Evolutionary conservation across 2,329 filamentous ascomycete species (phyloP), one percentile per base, ranked within the genome.

Genomic region (Rhynchosporium agropyri): DNA sequence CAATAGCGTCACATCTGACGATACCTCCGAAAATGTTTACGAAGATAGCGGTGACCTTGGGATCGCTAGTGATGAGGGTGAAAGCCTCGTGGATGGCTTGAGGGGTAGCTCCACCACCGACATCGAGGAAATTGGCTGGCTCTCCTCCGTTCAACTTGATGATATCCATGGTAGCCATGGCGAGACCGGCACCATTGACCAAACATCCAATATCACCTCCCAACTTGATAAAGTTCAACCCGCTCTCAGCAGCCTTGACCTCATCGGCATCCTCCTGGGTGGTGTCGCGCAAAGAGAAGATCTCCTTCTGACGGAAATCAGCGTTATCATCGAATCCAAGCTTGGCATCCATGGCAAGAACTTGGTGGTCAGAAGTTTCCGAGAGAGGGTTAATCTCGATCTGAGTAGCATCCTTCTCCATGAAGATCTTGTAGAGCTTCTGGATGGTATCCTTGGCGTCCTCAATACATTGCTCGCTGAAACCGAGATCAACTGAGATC

Each of bases 11-110:
- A 78, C 95, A 99, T 74, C 95, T 88, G 72, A 99, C 95, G 73
- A 99, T 99, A 81, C 95, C 95, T 77, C 95, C 95, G 77, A 99
- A 99, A 79, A 99, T 99, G 87, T 99, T 99, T 83, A 99, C 95
- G 73, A 99, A 99, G 82, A 99, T 95, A 74, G 95, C 95, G 58
- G 93, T 94, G 70, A 99, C 95, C 85, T 98, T 98, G 76, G 92
- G 88, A 79, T 99, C 95, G 80, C 89, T 95, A 73, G 95, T 99
- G 83, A 99, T 99, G 74, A 99, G 90, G 79, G 97, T 93, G 76
- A 99, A 99, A 70, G 95, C 95, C 80, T 95, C 90, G 83, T 92
- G 91, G 81, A 99, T 99, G 73, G 95, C 95, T 70, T 93, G 89
- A 40, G 95, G 93, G 65, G 95, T 99, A 71, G 95, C 95, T 83